Evolutionary conservation across 306 rosid genomes (phyloP).

Genomic region (Alnus glutinosa): DNA sequence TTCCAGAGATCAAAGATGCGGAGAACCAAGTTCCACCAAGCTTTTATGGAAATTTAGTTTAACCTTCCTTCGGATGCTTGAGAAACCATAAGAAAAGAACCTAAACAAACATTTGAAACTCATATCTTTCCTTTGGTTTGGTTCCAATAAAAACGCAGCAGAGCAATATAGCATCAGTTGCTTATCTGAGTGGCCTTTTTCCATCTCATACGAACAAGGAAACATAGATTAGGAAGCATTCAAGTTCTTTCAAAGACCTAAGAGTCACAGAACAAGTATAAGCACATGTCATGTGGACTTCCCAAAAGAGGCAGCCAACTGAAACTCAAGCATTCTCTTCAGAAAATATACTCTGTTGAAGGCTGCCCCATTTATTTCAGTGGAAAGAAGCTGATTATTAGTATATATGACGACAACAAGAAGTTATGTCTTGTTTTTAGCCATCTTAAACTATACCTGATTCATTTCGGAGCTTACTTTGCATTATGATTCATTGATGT

Average conservation of each 20-base stretch:
- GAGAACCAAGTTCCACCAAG: no score
- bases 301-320: background rate
- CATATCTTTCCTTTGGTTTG: background rate
- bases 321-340: background rate
- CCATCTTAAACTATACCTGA: background rate
- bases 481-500: background rate
- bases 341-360: background rate
- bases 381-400: background rate
- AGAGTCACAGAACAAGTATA: background rate
- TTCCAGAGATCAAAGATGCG: no score
- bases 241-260: slow-evolving; percentile 2
- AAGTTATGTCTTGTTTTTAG: background rate
- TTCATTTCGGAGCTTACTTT: background rate
- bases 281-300: background rate
- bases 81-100: background rate
- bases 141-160: background rate
- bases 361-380: background rate
- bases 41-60: background rate
- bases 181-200: background rate
- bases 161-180: slow-evolving; percentile 3
- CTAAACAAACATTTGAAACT: background rate
- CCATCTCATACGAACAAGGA: background rate
- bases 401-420: background rate
- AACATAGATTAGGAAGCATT: background rate
- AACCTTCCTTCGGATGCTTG: background rate